phyloP scores from a whole-genome alignment of 176 grass and related monocot genomes.

The Eleusine indica region DNA sequence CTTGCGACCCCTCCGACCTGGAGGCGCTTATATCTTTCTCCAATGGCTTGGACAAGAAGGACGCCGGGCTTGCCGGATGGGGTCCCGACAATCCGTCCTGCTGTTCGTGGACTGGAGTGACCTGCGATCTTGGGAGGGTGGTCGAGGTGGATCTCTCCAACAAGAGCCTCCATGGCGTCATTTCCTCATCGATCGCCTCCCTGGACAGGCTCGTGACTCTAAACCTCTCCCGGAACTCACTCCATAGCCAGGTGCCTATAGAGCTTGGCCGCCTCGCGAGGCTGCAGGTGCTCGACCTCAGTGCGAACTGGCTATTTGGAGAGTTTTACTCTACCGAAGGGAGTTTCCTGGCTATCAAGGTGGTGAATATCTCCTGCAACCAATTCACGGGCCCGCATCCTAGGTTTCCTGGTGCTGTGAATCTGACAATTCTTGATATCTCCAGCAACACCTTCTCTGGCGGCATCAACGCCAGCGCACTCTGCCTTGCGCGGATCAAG shows the following conservation, averaged over 20 bases:
- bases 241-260: conserved; percentile 8
- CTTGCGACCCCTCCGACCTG: conserved; percentile 47
- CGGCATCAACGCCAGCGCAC: conserved; percentile 10
- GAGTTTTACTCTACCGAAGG: neutral
- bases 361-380: conserved; percentile 66
- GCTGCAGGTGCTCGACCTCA: conserved; percentile 58
- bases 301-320: conserved; percentile 45
- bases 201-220: conserved; percentile 42
- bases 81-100: conserved; percentile 40
- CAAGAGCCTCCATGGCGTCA: conserved; percentile 44
- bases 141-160: conserved; percentile 52
- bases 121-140: conserved; percentile 51
- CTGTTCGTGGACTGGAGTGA: conserved; percentile 63
- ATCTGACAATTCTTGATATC: conserved; percentile 55
- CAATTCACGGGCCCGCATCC: conserved; percentile 48
- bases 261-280: conserved; percentile 28
- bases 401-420: conserved; percentile 4
- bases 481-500: conserved; percentile 31
- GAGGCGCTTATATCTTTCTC: conserved; percentile 41
- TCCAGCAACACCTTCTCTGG: conserved; percentile 44
- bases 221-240: conserved; percentile 55
- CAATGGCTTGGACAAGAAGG: conserved; percentile 25
- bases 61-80: conserved; percentile 42
- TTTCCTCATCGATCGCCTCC: conserved; percentile 39
- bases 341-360: conserved; percentile 42